Percentiles rank a stretch among this genome's conserved stretches.
These are phyloP conservation scores for Fusarium sp. DNA, from an alignment of 2,329 filamentous ascomycete species.

Conservation along the genomic window DNA sequence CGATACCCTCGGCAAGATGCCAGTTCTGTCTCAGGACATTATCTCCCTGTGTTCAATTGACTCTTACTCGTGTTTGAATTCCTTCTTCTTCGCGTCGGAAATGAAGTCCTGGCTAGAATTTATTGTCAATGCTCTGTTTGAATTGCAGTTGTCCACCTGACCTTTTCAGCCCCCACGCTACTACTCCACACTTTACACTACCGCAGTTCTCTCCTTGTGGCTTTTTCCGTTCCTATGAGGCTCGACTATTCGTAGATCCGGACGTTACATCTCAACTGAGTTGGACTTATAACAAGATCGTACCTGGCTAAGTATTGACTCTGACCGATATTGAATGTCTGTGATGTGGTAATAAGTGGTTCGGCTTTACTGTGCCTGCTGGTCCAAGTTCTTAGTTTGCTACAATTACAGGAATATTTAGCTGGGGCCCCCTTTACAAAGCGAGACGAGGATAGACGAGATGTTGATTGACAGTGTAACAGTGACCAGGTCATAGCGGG, in stretches of 20 bases:
- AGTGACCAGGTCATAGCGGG: not conserved
- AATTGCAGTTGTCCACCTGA: constrained; percentile 32
- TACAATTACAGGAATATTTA: constrained; percentile 6
- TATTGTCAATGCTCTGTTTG: constrained; percentile 19
- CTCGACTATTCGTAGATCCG: constrained; percentile 10
- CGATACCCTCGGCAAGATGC: not conserved
- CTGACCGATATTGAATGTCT: not conserved
- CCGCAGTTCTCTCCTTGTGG: constrained; percentile 17
- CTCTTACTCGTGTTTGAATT: not conserved
- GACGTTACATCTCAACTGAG: not conserved
- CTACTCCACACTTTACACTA: constrained; percentile 35
- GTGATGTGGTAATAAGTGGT: not conserved
- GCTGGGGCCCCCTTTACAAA: constrained; percentile 4
- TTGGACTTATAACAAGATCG: not conserved
- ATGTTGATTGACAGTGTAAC: not conserved
- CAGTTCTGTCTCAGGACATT: not conserved
- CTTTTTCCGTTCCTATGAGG: constrained; percentile 9
- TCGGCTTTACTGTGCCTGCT: not conserved
- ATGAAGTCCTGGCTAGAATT: constrained; percentile 17
- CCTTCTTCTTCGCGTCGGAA: not conserved
- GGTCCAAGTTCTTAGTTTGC: not conserved
- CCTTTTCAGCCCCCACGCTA: constrained; percentile 34
- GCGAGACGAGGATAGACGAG: constrained; percentile 2
- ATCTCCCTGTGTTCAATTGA: not conserved
- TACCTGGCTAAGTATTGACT: not conserved